These are phyloP conservation scores for Pseudopithomyces chartarum DNA, from an alignment of 2,329 filamentous ascomycete species.

Conservation along the genomic window DNA sequence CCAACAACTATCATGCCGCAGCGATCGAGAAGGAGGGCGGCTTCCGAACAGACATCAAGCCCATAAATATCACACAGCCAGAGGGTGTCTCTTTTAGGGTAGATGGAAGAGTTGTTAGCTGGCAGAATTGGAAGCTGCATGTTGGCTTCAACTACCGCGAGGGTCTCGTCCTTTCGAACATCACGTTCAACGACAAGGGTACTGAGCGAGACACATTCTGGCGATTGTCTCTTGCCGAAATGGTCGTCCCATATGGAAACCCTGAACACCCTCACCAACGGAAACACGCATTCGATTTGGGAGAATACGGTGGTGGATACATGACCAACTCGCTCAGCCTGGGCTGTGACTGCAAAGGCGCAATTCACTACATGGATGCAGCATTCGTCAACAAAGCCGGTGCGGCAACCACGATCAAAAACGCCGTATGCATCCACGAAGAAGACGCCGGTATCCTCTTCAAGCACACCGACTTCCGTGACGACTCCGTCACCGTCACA, in stretches of 20 bases:
- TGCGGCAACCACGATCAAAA: constrained; percentile 80
- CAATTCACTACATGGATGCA: constrained; percentile 90
- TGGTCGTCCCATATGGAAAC: constrained; percentile 90
- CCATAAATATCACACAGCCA: constrained; percentile 84
- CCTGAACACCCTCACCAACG: constrained; percentile 79
- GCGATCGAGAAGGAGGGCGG: constrained; percentile 75
- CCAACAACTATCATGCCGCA: constrained; percentile 80
- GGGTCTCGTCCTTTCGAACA: constrained; percentile 87
- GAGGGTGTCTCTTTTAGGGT: constrained; percentile 87
- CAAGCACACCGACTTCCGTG: constrained; percentile 93
- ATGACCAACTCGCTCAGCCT: constrained; percentile 80
- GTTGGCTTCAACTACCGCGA: constrained; percentile 95
- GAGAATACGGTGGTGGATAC: constrained; percentile 81
- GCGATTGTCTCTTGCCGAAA: constrained; percentile 85
- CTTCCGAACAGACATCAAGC: constrained; percentile 79
- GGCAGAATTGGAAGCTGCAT: constrained; percentile 95
- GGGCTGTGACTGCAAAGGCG: constrained; percentile 86
- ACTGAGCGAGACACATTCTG: constrained; percentile 81
- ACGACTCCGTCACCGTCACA: constrained; percentile 84
- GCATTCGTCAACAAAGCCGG: constrained; percentile 81
- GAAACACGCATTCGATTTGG: constrained; percentile 81
- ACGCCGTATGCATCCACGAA: constrained; percentile 94
- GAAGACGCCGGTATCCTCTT: constrained; percentile 91
- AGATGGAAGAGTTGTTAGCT: constrained; percentile 73
- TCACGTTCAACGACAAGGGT: constrained; percentile 84